A percentile compares a stretch with the other conserved stretches of the same genome.
Evolutionary conservation across 768 basidiomycete species (phyloP).

Genomic region (Mycena vitilis): DNA sequence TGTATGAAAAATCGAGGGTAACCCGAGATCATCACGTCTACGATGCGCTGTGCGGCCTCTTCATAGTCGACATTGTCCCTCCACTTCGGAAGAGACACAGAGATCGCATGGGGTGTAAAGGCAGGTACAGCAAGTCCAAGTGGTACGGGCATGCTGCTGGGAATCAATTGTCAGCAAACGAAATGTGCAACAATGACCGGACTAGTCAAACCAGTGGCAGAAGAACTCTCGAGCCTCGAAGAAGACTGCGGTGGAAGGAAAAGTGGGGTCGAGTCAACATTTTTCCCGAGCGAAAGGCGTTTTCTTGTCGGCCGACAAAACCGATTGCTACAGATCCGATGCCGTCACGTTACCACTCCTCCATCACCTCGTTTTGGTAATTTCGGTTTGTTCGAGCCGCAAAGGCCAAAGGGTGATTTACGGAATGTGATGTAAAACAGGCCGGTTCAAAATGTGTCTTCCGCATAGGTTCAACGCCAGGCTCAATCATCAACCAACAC

Average conservation of each 20-base stretch:
- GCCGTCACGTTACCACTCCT: not conserved
- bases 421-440: no score
- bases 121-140: slow-evolving; percentile 60
- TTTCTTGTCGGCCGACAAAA: not conserved
- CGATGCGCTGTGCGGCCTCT: slow-evolving; percentile 84
- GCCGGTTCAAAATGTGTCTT: no score
- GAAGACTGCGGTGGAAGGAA: not conserved
- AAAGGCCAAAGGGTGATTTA: no score
- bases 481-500: no score
- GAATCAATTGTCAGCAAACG: no score
- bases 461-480: no score
- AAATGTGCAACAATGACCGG: no score
- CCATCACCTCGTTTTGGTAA: slow-evolving; percentile 14
- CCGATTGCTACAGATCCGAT: not conserved
- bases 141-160: slow-evolving; percentile 22
- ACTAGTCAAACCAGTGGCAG: no score
- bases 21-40: slow-evolving; percentile 85
- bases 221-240: no score
- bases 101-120: slow-evolving; percentile 78
- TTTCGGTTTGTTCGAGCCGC: not conserved
- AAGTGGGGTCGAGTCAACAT: not conserved
- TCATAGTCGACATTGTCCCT: slow-evolving; percentile 92
- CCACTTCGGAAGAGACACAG: slow-evolving; percentile 88
- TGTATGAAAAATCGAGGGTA: slow-evolving; percentile 98
- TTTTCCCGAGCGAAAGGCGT: not conserved